phyloP scores from a whole-genome alignment of 202 grass and related monocot species.

The Zoysia matrella region DNA sequence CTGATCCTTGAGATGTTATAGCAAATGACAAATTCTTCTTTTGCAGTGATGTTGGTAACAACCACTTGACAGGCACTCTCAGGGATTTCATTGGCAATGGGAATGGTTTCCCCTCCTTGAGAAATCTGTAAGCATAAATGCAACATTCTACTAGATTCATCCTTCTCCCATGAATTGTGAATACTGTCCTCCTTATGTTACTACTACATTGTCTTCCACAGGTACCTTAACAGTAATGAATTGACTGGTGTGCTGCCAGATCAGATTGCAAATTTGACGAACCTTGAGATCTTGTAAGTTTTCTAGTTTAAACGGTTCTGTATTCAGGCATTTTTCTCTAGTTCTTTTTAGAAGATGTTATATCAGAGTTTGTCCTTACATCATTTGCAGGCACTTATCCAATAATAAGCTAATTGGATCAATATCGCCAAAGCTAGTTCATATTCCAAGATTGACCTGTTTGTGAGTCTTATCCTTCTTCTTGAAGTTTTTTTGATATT shows the following conservation, averaged over 20 bases:
- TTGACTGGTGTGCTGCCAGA: conserved; percentile 86
- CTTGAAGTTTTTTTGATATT: conserved; percentile 9
- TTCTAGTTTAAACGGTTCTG: neutral
- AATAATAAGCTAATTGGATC: conserved; percentile 88
- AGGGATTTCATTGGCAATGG: conserved; percentile 78
- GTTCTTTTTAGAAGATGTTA: neutral
- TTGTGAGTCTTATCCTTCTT: conserved; percentile 59
- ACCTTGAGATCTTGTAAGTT: conserved; percentile 93
- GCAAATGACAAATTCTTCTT: conserved; percentile 32
- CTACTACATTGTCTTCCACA: conserved; percentile 40
- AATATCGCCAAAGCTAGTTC: conserved; percentile 74
- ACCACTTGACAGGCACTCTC: conserved; percentile 80
- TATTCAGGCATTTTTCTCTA: neutral
- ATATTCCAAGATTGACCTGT: conserved; percentile 86
- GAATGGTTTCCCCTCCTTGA: conserved; percentile 81
- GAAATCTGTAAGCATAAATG: conserved; percentile 74
- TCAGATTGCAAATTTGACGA: conserved; percentile 91
- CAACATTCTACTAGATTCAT: conserved; percentile 19
- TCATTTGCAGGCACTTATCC: conserved; percentile 71
- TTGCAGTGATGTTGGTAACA: conserved; percentile 86
- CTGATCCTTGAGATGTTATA: conserved; percentile 22
- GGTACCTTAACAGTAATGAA: conserved; percentile 89
- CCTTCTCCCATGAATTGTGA: conserved; percentile 3
- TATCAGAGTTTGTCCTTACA: neutral
- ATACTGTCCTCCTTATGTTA: conserved; percentile 26